These are phyloP conservation scores for Cyberlindnera meyerae DNA, from an alignment of 805 yeast species.

Conservation along the genomic window DNA sequence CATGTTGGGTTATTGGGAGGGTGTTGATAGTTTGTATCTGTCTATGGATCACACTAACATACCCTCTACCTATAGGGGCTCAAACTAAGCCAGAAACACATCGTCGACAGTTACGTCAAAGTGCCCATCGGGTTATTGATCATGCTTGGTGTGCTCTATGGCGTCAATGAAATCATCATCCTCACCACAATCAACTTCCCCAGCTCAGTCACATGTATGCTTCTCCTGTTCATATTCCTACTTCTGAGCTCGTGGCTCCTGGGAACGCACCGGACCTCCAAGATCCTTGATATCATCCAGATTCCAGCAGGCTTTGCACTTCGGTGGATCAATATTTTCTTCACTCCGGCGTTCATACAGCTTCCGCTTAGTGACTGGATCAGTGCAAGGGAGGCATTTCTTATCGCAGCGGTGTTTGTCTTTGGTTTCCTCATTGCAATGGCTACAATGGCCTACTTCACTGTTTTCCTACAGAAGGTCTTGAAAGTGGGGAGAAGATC, in stretches of 20 bases:
- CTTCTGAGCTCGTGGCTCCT: slow-evolving; percentile 33
- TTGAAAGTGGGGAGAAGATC: slow-evolving; percentile 20
- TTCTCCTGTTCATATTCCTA: slow-evolving; percentile 47
- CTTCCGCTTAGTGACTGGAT: slow-evolving; percentile 66
- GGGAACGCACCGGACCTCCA: slow-evolving; percentile 31
- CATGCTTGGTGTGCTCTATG: slow-evolving; percentile 20
- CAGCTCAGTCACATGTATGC: slow-evolving; percentile 67
- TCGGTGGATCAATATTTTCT: slow-evolving; percentile 74
- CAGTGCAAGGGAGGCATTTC: slow-evolving; percentile 61
- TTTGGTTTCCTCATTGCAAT: slow-evolving; percentile 56
- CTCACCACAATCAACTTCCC: slow-evolving; percentile 48
- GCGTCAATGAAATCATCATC: slow-evolving; percentile 24
- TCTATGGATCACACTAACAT: not conserved
- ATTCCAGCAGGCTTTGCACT: slow-evolving; percentile 66
- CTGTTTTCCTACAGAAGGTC: slow-evolving; percentile 35
- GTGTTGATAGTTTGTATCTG: not conserved
- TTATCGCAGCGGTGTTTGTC: slow-evolving; percentile 69
- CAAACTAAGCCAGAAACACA: slow-evolving; percentile 16
- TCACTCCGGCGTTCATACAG: slow-evolving; percentile 72
- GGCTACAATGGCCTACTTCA: slow-evolving; percentile 44
- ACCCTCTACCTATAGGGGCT: slow-evolving; percentile 16
- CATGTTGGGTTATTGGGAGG: not conserved
- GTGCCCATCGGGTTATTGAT: slow-evolving; percentile 23
- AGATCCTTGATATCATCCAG: slow-evolving; percentile 34
- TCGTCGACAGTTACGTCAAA: slow-evolving; percentile 19